These are phyloP conservation scores for Fusarium anguioides DNA, from an alignment of 2,329 filamentous ascomycete species.

Conservation along the genomic window DNA sequence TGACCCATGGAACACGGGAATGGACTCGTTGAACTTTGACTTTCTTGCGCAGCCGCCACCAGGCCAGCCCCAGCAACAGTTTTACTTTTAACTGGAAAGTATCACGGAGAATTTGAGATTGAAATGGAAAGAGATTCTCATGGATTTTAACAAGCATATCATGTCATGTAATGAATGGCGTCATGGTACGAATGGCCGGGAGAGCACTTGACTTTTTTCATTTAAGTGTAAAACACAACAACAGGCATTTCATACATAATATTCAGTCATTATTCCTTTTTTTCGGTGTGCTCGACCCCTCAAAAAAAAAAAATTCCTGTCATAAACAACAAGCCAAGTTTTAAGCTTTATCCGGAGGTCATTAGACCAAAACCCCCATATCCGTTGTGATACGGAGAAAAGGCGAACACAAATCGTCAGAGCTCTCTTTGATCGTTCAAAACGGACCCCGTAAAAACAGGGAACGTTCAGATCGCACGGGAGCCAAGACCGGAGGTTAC, in stretches of 20 bases:
- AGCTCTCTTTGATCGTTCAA: conserved; percentile 69
- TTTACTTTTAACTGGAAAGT: conserved; percentile 60
- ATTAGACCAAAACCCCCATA: background rate
- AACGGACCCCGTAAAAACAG: conserved; percentile 39
- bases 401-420: conserved; percentile 47
- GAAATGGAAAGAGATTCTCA: conserved; percentile 5
- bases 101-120: background rate
- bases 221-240: conserved; percentile 13
- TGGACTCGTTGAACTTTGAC: conserved; percentile 70
- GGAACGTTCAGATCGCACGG: conserved; percentile 53
- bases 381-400: background rate
- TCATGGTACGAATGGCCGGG: conserved; percentile 7
- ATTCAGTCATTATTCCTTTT: conserved; percentile 22
- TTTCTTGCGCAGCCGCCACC: conserved; percentile 69
- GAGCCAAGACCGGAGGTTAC: conserved; percentile 30
- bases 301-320: too few species aligned
- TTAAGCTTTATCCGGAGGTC: conserved; percentile 1
- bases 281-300: background rate
- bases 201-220: conserved; percentile 20
- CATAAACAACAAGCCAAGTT: background rate
- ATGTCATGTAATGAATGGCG: conserved; percentile 21
- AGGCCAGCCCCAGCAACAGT: conserved; percentile 67
- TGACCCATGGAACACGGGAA: conserved; percentile 67
- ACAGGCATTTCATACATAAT: conserved; percentile 29
- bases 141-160: background rate